Base-by-base conservation (phyloP, 2,329 filamentous ascomycete genomes). In the Echinosphaeria canescens region DNA sequence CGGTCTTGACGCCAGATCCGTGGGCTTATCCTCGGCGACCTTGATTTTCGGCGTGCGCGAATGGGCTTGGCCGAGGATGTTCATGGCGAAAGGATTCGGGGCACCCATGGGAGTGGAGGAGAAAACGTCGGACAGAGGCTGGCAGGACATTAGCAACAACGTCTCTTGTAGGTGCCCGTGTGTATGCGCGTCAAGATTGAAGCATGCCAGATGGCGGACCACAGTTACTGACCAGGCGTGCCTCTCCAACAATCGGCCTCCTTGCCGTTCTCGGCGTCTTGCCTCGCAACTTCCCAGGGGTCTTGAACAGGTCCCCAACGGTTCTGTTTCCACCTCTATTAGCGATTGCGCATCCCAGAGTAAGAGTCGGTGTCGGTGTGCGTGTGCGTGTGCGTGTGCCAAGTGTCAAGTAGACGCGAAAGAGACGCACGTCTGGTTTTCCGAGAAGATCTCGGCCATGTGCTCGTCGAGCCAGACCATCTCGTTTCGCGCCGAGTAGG, bases 401-500 rank as follows among this genome's bases (percentile, higher is more conserved):
- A 31, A 24, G 24, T 28, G 22, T 11, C 16, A 7, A 20, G 14
- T 22, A 3, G 10, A n/a, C 9, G 20, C 13, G 10, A 13, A 18
- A 23, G 28, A 30, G 15, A 62, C 75, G 42, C 66, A 93, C 88
- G 82, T 67, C 50, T 84, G 70, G 42, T 82, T 76, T 39, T 75
- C 71, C 40, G 72, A 75, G 46, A 95, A 91, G 42, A 98, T 80
- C 34, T 91, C 81, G 26, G 70, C 69, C 85, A 98, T 93, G 48
- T 98, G 88, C 53, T 95, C 88, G 43, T 98, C 95, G 39, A 98
- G 59, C 88, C 88, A 98, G 46, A 95, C 84, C 42, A 95, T 57
- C 48, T 98, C 88, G 50, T 95, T 91, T 31, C 79, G 70, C 33
- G 80, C 84, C 16, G 82, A 81, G 51, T 79, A 95, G 23, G 78